These are phyloP conservation scores for Didymella pinodella DNA, from an alignment of 2,329 filamentous ascomycete species.

Conservation along the genomic window DNA sequence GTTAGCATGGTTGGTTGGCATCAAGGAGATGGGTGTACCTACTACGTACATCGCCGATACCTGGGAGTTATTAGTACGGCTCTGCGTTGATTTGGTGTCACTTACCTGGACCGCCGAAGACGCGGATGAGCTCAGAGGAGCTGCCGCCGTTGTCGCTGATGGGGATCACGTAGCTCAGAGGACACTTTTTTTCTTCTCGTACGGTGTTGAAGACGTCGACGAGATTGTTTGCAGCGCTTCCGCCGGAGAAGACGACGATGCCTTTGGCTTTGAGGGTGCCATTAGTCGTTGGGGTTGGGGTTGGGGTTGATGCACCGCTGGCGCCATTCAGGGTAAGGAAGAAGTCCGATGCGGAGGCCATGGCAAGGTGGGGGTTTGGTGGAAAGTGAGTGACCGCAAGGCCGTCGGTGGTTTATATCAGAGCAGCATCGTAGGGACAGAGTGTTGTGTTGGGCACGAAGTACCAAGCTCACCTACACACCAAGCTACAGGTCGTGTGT, in stretches of 20 bases:
- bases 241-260: constrained; percentile 88
- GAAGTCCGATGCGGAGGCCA: constrained; percentile 28
- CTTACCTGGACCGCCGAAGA: constrained; percentile 89
- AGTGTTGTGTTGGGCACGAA: constrained; percentile 15
- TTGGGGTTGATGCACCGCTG: constrained; percentile 21
- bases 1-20: constrained; percentile 2
- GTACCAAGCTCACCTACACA: constrained; percentile 6
- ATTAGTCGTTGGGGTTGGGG: constrained; percentile 27
- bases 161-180: constrained; percentile 85
- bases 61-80: constrained; percentile 33
- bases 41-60: constrained; percentile 80
- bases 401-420: constrained; percentile 27
- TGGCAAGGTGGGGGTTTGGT: constrained; percentile 22
- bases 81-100: not conserved
- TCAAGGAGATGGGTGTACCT: constrained; percentile 41
- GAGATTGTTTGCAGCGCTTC: constrained; percentile 91
- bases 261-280: constrained; percentile 54
- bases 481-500: constrained; percentile 28
- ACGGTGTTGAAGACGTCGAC: constrained; percentile 83
- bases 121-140: constrained; percentile 89
- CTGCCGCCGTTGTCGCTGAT: constrained; percentile 97
- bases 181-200: constrained; percentile 68
- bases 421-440: constrained; percentile 23
- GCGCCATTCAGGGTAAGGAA: constrained; percentile 27
- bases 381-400: constrained; percentile 25